Evolutionary conservation across 148 eudicot genomes (phyloP), one percentile per base, ranked within the genome.

Genomic region (Dysphania ambrosioides): DNA sequence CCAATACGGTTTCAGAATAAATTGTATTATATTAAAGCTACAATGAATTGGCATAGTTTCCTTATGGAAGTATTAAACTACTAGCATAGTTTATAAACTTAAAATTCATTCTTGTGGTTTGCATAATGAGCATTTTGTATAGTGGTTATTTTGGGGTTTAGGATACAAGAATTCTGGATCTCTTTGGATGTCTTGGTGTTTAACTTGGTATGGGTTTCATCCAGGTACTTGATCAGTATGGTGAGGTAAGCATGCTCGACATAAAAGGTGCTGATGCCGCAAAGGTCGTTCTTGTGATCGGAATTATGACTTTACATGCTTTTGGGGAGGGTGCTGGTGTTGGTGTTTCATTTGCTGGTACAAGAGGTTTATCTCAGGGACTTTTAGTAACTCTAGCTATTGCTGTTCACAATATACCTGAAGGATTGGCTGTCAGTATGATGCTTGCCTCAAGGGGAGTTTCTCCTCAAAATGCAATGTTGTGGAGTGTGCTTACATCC

Each of bases 321-420:
- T 95, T 95, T 83, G 99, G 99, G 62, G 99, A 95, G 82, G 99
- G 99, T 1, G 90, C 97, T 70, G 99, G 99, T 68, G 99, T 95
- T 76, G 99, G 99, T 41, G 97, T 95, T 51, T 95, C 99, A 58
- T 95, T 95, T 81, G 97, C 99, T 71, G 99, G 99, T 71, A 89
- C 99, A 30, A 90, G 89, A 76, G 99, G 99, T 76, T 75, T 95
- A 66, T 83, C 97, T 44, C 99, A 95, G 78, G 99, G 99, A 47
- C 87, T 95, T 38, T 77, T 92, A 77, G 87, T 95, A 62, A 95
- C 99, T 53, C 79, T 92, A 82, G 99, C 99, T 66, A 95, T 95
- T 70, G 99, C 97, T 71, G 99, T 95, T 61, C 97, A 95, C 82
- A 95, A 95, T 79, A 95, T 95, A 83, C 99, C 99, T 9, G 99